phyloP scores from a whole-genome alignment of 1,284 basidiomycete genomes.

The Malassezia slooffiae region DNA sequence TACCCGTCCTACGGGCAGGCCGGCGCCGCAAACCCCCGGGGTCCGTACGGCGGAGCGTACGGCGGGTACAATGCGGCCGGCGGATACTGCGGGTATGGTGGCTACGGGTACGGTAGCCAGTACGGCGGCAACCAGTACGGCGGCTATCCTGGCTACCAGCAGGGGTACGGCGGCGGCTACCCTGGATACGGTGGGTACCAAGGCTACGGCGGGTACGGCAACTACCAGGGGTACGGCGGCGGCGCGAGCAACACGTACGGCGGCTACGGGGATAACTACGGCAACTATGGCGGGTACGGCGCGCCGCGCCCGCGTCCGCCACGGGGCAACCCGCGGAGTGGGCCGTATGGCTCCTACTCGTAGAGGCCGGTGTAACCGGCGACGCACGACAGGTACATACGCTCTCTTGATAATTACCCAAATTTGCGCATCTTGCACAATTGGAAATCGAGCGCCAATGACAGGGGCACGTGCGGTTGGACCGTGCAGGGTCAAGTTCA shows the following conservation, averaged over 20 bases:
- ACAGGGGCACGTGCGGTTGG: too few relatives aligned
- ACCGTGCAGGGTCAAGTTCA: too few relatives aligned
- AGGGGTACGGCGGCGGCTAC: constrained; percentile 14
- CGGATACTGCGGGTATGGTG: too few relatives aligned
- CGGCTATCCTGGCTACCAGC: constrained; percentile 1
- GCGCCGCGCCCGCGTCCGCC: not conserved
- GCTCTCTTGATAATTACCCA: too few relatives aligned
- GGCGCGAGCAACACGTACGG: not conserved
- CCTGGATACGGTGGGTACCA: constrained; percentile 15
- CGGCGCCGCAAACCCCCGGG: not conserved
- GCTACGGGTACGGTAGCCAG: too few relatives aligned
- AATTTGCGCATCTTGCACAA: too few relatives aligned
- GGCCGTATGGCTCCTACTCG: not conserved
- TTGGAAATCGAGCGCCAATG: too few relatives aligned
- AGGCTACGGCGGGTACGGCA: constrained; percentile 17
- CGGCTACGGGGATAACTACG: not conserved
- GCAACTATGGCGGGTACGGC: not conserved
- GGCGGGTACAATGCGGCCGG: constrained; percentile 1
- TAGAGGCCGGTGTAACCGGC: too few relatives aligned
- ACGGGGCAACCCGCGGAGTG: not conserved
- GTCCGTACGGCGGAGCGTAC: constrained; percentile 9
- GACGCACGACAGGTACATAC: too few relatives aligned
- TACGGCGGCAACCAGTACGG: constrained; percentile 5
- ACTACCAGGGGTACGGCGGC: not conserved
- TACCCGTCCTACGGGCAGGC: not conserved